Evolutionary conservation across 2,329 filamentous ascomycete species (phyloP).

Genomic region (Stagonosporopsis vannaccii): DNA sequence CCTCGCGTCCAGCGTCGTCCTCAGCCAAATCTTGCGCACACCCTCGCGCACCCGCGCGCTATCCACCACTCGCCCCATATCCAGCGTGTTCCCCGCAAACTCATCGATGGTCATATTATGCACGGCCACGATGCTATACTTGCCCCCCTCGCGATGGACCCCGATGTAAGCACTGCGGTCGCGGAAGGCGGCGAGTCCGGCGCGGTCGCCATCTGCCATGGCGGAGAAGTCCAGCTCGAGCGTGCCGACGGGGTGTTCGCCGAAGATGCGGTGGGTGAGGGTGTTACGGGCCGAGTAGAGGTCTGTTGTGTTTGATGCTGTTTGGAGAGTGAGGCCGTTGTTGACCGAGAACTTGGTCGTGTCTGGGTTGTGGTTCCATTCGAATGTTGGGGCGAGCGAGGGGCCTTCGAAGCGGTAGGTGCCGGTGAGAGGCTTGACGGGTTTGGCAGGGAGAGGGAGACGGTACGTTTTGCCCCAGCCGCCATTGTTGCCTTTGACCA

Average conservation of each 20-base stretch:
- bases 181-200: slow-evolving; percentile 59
- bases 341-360: slow-evolving; percentile 52
- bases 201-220: slow-evolving; percentile 60
- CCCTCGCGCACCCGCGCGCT: slow-evolving; percentile 13
- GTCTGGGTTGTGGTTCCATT: slow-evolving; percentile 68
- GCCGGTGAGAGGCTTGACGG: slow-evolving; percentile 34
- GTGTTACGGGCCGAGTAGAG: slow-evolving; percentile 50
- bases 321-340: slow-evolving; percentile 53
- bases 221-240: slow-evolving; percentile 55
- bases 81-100: slow-evolving; percentile 22
- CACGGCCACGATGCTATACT: slow-evolving; percentile 29
- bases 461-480: slow-evolving; percentile 56
- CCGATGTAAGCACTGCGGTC: slow-evolving; percentile 60
- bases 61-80: slow-evolving; percentile 15
- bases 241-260: slow-evolving; percentile 51
- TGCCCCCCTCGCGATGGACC: slow-evolving; percentile 47
- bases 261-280: slow-evolving; percentile 46
- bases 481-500: slow-evolving; percentile 48
- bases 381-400: slow-evolving; percentile 55
- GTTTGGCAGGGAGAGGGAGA: slow-evolving; percentile 20
- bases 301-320: slow-evolving; percentile 59
- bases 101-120: slow-evolving; percentile 49
- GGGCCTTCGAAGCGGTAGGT: slow-evolving; percentile 56
- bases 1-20: slow-evolving; percentile 29
- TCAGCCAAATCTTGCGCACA: slow-evolving; percentile 29